Evolutionary conservation across 495 filamentous ascomycete genomes (phyloP).

Genomic region (Saxophila tyrrhenica): DNA sequence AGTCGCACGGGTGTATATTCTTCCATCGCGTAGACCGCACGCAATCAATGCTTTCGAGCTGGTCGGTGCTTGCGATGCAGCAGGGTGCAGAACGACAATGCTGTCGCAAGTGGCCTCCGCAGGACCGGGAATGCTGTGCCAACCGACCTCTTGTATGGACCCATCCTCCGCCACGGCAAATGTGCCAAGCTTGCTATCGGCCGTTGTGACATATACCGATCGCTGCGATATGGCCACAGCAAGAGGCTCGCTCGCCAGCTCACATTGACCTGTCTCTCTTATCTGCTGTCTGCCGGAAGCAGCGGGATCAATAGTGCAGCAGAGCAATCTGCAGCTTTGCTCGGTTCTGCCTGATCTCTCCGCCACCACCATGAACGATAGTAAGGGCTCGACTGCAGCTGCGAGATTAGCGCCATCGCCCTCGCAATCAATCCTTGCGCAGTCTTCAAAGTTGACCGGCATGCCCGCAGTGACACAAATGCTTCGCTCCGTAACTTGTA

Average conservation of each 20-base stretch:
- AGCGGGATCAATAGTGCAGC: not conserved
- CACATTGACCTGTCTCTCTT: not conserved
- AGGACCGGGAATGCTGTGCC: not conserved
- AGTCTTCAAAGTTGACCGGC: conserved; percentile 9
- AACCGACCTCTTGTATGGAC: not conserved
- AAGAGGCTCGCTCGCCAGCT: not conserved
- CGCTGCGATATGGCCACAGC: not conserved
- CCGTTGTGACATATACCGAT: not conserved
- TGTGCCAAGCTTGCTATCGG: not conserved
- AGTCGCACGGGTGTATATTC: not conserved
- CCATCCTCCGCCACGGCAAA: not conserved
- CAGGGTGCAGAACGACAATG: not conserved
- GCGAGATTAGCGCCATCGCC: not conserved
- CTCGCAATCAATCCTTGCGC: not conserved
- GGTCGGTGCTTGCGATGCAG: not conserved
- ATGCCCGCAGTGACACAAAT: conserved; percentile 4
- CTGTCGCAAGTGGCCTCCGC: conserved; percentile 2
- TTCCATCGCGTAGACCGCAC: conserved; percentile 26
- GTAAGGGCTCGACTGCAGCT: conserved; percentile 3
- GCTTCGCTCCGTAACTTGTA: conserved; percentile 23
- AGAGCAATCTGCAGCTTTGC: not conserved
- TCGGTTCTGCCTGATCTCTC: not conserved
- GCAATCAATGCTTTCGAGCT: conserved; percentile 4
- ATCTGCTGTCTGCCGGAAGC: not conserved
- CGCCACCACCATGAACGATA: not conserved